These are phyloP conservation scores for Cryphonectria radicalis DNA, from an alignment of 2,329 filamentous ascomycete genomes.

Conservation along the genomic window DNA sequence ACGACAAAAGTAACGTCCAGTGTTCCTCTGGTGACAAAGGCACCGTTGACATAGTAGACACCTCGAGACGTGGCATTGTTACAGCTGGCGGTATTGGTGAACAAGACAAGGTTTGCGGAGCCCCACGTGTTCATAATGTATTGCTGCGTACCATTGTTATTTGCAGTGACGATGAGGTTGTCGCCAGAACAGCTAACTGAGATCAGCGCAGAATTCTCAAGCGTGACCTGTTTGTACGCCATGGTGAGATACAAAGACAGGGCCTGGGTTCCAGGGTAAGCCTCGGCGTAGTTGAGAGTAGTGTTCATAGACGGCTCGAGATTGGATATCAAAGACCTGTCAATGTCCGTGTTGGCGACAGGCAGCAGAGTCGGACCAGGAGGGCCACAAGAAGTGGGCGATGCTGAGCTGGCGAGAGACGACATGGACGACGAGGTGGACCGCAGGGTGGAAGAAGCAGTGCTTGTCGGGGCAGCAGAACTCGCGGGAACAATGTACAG, in stretches of 20 bases:
- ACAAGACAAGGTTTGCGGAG: slow-evolving; percentile 3
- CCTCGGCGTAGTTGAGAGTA: slow-evolving; percentile 4
- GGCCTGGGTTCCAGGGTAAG: not conserved
- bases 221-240: not conserved
- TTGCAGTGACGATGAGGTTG: not conserved
- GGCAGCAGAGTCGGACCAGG: not conserved
- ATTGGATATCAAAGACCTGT: not conserved
- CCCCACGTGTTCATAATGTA: slow-evolving; percentile 5
- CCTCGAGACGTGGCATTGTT: not conserved
- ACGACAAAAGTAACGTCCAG: not conserved
- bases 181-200: not conserved
- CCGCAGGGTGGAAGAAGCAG: not conserved
- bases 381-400: not conserved
- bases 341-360: not conserved
- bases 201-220: not conserved
- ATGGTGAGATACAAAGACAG: slow-evolving; percentile 3
- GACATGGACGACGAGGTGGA: not conserved
- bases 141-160: not conserved
- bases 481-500: not conserved
- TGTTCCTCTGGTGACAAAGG: not conserved
- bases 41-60: not conserved
- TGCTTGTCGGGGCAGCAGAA: not conserved
- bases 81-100: not conserved
- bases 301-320: slow-evolving; percentile 1
- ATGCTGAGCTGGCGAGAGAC: not conserved